phyloP scores from a whole-genome alignment of 805 yeast genomes.

The Lipomyces mesembrius region DNA sequence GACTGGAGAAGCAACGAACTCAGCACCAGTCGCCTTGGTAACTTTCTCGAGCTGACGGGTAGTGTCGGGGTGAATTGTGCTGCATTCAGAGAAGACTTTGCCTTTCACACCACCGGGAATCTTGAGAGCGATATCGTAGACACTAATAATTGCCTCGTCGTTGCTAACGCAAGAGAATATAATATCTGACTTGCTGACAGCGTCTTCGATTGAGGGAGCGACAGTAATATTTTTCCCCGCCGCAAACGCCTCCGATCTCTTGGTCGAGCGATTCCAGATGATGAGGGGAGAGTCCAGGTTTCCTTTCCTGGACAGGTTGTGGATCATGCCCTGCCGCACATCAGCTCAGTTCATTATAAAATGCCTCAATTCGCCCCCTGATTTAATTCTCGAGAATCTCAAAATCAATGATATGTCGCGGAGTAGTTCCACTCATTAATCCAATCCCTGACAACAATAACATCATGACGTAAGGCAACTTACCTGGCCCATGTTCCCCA shows the following conservation, averaged over 20 bases:
- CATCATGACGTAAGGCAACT: not conserved
- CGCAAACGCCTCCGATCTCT: constrained; percentile 24
- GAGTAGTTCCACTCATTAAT: not conserved
- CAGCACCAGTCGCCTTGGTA: constrained; percentile 35
- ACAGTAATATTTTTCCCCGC: constrained; percentile 22
- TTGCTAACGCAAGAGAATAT: constrained; percentile 36
- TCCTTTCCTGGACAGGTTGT: constrained; percentile 33
- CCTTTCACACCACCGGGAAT: constrained; percentile 35
- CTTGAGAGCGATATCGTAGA: constrained; percentile 29
- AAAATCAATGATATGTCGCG: not conserved
- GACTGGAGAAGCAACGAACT: constrained; percentile 42
- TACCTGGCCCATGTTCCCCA: constrained; percentile 37
- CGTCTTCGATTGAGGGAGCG: constrained; percentile 31
- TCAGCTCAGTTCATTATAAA: not conserved
- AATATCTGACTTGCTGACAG: constrained; percentile 34
- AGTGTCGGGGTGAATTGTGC: constrained; percentile 43
- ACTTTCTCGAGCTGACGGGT: constrained; percentile 26
- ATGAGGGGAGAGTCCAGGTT: constrained; percentile 31
- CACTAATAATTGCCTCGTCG: constrained; percentile 31
- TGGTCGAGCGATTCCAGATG: constrained; percentile 36
- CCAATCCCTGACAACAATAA: not conserved
- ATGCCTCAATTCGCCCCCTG: not conserved
- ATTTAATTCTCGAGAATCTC: not conserved
- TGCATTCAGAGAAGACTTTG: constrained; percentile 40
- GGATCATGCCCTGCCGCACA: constrained; percentile 34